Base-by-base conservation (phyloP, 1,284 basidiomycete genomes). In the Cystobasidium sp. region DNA sequence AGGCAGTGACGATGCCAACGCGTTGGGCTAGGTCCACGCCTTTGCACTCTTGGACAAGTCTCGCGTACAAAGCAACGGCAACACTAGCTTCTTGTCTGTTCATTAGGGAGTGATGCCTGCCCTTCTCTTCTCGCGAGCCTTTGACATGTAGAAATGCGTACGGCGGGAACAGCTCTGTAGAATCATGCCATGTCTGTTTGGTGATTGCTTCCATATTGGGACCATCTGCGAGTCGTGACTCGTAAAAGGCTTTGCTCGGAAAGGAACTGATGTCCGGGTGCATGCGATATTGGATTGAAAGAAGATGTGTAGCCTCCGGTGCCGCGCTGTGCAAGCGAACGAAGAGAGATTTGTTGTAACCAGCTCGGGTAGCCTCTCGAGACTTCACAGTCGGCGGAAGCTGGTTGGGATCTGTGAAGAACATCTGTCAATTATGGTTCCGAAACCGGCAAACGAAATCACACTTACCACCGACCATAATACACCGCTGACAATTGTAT, bases 251-350 rank as follows among this genome's bases (percentile, higher is more conserved):
- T 67, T 86, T 87, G 76, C 94, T 97, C 0, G 97, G 97, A 41
- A 99, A 87, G 63, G 85, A 85, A 77, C 93, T 96, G 81, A 99
- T 99, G 75, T 92, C 89, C 0, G 97, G 96, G 82, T 99, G 95
- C 97, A 99, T 99, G 81, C 97, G 96, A 82, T 99, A 99, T 84
- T 99, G 97, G 61, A 99, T 99, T 78, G 92, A 96, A 53, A 99
- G 85, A 5, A 99, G 85, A 83, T 99, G 92, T 61, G 97, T 92
- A 37, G 90, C 88, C 12, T 91, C 88, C 3, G 90, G 89, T 43
- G 87, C 85, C 51, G 89, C 88, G 79, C 89, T 90, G 80, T 94
- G 93, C 77, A 99, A 86, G 51, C 97, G 89, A 56, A 98, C 94
- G 80, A 99, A 99, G 7, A 99, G 85, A 8, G 94, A 86, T 81